Evolutionary conservation across 108 stramenopile species (phyloP).

Genomic region (Schizochytrium sp.): DNA sequence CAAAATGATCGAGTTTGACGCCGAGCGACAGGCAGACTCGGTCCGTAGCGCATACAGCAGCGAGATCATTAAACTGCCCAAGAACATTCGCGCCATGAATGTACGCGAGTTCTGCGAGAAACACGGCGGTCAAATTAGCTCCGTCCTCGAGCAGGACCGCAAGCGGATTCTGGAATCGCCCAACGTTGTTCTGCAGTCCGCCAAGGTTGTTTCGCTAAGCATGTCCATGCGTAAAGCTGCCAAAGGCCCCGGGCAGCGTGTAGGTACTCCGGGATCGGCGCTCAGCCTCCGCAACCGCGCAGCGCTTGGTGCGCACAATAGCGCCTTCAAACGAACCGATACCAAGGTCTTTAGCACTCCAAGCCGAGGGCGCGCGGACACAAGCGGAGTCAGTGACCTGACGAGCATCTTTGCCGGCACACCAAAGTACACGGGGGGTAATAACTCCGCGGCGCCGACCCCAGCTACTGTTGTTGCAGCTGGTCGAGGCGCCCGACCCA

Average conservation of each 20-base stretch:
- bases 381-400: not conserved
- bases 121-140: not conserved
- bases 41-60: not conserved
- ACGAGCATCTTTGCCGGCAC: not conserved
- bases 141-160: not conserved
- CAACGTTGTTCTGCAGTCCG: not conserved
- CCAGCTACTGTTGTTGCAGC: not conserved
- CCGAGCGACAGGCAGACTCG: not conserved
- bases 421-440: not conserved
- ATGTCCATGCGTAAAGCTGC: conserved; percentile 4
- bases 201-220: not conserved
- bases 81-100: not conserved
- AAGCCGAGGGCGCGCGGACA: not conserved
- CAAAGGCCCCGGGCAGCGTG: not conserved
- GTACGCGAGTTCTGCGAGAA: conserved; percentile 8
- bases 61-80: not conserved
- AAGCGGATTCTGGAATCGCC: not conserved
- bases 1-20: not conserved
- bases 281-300: not conserved
- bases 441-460: not conserved
- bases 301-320: not conserved
- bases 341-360: not conserved
- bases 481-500: not conserved
- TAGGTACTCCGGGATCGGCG: not conserved
- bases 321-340: not conserved